Conservation (phyloP, 495 filamentous ascomycete species). For the Penicillium lividum region DNA sequence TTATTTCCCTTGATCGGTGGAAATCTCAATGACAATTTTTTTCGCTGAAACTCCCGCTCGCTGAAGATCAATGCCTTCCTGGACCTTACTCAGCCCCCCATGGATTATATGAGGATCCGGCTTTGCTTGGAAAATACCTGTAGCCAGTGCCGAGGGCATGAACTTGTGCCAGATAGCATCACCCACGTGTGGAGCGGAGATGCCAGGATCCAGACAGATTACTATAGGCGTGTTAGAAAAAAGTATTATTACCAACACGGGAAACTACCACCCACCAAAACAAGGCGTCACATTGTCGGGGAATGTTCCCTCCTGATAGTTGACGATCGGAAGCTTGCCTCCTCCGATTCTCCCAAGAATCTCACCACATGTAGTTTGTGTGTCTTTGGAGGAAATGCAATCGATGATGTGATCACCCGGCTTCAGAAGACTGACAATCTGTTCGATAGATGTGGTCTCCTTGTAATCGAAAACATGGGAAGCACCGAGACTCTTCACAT, state of each 20-base stretch:
- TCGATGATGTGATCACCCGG: slow-evolving; percentile 26
- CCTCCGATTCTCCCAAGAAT: slow-evolving; percentile 37
- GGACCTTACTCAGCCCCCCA: slow-evolving; percentile 41
- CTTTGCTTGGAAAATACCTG: slow-evolving; percentile 29
- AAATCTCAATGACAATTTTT: slow-evolving; percentile 44
- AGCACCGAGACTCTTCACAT: slow-evolving; percentile 39
- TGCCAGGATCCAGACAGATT: slow-evolving; percentile 9
- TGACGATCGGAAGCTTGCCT: slow-evolving; percentile 27
- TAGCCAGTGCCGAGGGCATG: slow-evolving; percentile 33
- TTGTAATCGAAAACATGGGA: slow-evolving; percentile 39
- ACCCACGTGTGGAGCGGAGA: slow-evolving; percentile 14
- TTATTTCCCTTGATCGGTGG: neutral
- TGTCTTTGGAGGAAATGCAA: slow-evolving; percentile 19
- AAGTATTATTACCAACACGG: neutral
- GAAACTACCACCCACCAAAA: slow-evolving; percentile 12
- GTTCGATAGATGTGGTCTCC: slow-evolving; percentile 24
- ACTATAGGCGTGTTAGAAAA: slow-evolving; percentile 7
- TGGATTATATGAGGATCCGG: slow-evolving; percentile 40
- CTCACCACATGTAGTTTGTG: slow-evolving; percentile 22
- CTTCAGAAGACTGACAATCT: slow-evolving; percentile 19
- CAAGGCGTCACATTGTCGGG: slow-evolving; percentile 14
- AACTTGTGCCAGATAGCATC: slow-evolving; percentile 33
- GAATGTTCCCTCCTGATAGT: slow-evolving; percentile 1
- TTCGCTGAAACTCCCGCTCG: slow-evolving; percentile 41
- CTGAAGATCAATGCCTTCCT: slow-evolving; percentile 39